Conservation (phyloP, 2,329 filamentous ascomycete genomes). For the Pseudocercospora cruenta region DNA sequence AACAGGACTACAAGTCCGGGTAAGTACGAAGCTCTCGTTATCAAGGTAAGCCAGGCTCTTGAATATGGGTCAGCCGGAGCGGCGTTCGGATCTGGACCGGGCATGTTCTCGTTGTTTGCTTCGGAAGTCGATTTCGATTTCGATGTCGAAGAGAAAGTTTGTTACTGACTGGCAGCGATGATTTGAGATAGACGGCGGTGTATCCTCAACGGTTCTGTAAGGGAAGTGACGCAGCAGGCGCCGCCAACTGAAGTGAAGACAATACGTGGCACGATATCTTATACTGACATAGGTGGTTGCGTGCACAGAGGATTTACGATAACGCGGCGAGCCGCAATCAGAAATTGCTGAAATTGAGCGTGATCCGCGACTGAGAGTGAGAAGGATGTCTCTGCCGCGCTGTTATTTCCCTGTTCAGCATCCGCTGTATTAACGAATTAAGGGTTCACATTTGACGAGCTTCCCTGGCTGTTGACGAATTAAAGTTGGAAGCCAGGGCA, state of each 20-base stretch:
- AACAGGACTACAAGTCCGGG: constrained; percentile 57
- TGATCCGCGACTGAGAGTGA: background rate
- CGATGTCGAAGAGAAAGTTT: background rate
- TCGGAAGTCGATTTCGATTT: background rate
- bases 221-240: background rate
- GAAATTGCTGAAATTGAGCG: background rate
- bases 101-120: constrained; percentile 5
- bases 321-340: background rate
- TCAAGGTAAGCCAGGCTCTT: constrained; percentile 44
- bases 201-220: background rate
- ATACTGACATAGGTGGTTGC: background rate
- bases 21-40: constrained; percentile 57
- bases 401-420: constrained; percentile 1
- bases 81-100: constrained; percentile 18
- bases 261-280: background rate
- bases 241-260: background rate
- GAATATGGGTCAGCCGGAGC: constrained; percentile 17
- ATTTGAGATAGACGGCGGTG: background rate
- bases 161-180: background rate
- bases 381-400: background rate
- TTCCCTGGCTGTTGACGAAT: constrained; percentile 1
- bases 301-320: background rate
- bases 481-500: background rate
- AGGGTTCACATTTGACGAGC: background rate
- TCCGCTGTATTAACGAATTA: background rate